These are phyloP conservation scores for Rubia tinctorum DNA, from an alignment of 305 asterid species.

Conservation along the genomic window DNA sequence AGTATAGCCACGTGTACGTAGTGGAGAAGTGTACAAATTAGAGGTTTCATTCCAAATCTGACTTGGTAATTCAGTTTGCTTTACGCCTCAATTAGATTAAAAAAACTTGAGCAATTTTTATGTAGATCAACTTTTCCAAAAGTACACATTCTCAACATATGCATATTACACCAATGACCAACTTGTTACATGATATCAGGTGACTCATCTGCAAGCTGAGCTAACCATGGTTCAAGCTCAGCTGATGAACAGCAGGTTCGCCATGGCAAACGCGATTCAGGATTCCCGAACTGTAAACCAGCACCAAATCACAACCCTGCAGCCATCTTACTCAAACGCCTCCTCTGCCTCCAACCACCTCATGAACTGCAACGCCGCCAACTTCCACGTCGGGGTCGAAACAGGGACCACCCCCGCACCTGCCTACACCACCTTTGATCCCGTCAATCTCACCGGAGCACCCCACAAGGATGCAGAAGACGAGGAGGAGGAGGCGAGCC, in stretches of 20 bases:
- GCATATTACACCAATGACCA: too few relatives aligned
- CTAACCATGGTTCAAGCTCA: slow-evolving; percentile 67
- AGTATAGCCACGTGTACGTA: too few relatives aligned
- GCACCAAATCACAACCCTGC: slow-evolving; percentile 29
- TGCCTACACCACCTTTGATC: slow-evolving; percentile 41
- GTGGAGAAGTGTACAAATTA: background rate
- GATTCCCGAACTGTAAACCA: slow-evolving; percentile 23
- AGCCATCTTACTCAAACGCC: slow-evolving; percentile 62
- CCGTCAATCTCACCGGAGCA: slow-evolving; percentile 29
- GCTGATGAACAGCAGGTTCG: slow-evolving; percentile 57
- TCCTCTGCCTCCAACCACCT: slow-evolving; percentile 70
- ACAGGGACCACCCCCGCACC: background rate
- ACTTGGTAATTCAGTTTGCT: too few relatives aligned
- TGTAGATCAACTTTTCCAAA: background rate
- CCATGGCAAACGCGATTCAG: slow-evolving; percentile 54
- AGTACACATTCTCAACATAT: too few relatives aligned
- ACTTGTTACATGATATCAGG: slow-evolving; percentile 27
- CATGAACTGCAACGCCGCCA: slow-evolving; percentile 27
- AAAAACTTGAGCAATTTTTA: too few relatives aligned
- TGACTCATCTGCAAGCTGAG: slow-evolving; percentile 76
- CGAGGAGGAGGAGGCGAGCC: slow-evolving; percentile 61
- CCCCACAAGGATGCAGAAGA: slow-evolving; percentile 37
- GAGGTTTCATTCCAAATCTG: too few relatives aligned
- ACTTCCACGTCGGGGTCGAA: slow-evolving; percentile 23
- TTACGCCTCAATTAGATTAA: too few relatives aligned